phyloP scores from a whole-genome alignment of 202 grass and related monocot genomes.

The Sporobolus alterniflorus region DNA sequence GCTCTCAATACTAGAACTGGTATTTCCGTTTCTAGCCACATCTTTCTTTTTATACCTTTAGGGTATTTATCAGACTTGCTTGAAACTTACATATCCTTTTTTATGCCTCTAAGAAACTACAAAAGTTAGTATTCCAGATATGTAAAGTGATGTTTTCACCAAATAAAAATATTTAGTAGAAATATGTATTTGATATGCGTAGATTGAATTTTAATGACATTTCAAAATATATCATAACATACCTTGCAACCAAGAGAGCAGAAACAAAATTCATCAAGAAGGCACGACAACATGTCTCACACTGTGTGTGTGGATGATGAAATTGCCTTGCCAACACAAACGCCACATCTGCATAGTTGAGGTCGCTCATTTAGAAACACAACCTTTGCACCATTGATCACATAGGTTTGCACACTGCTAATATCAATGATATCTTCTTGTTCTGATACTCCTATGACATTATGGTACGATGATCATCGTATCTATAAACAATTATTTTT shows the following conservation, averaged over 20 bases:
- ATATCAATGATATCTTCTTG: constrained; percentile 33
- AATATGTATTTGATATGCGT: background rate
- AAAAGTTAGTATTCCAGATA: background rate
- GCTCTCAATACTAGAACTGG: background rate
- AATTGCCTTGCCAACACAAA: background rate
- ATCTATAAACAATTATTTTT: too few species aligned
- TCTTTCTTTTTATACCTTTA: background rate
- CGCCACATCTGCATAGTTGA: background rate
- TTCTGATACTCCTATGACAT: constrained; percentile 31
- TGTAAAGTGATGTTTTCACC: background rate
- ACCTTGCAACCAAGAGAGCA: constrained; percentile 4
- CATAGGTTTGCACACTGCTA: constrained; percentile 34
- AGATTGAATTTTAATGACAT: background rate
- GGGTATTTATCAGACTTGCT: background rate
- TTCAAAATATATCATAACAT: background rate
- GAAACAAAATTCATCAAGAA: background rate
- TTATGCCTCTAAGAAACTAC: background rate
- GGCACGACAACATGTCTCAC: background rate
- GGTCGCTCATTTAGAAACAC: constrained; percentile 34
- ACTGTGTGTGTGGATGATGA: background rate
- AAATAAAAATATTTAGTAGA: background rate
- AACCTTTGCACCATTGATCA: constrained; percentile 39
- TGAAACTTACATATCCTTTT: background rate
- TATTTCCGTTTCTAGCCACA: background rate
- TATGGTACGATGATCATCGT: constrained; percentile 31